Evolutionary conservation across 306 rosid species (phyloP).

Genomic region (Rosa multiflora): DNA sequence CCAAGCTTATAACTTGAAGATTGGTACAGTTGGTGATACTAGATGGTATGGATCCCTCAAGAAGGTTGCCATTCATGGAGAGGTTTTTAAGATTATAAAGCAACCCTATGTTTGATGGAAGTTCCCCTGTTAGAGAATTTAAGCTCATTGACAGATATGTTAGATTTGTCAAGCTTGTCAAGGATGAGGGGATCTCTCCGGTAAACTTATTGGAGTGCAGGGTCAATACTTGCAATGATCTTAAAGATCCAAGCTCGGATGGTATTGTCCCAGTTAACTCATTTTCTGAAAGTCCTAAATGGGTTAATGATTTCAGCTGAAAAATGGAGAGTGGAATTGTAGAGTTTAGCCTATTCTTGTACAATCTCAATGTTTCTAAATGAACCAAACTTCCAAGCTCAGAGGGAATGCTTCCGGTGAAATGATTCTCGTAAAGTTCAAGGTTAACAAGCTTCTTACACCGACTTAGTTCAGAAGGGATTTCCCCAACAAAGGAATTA

Average conservation of each 20-base stretch:
- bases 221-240: slow-evolving; percentile 57
- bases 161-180: slow-evolving; percentile 64
- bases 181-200: slow-evolving; percentile 63
- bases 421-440: slow-evolving; percentile 47
- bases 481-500: slow-evolving; percentile 58
- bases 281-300: slow-evolving; percentile 61
- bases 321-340: slow-evolving; percentile 65
- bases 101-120: slow-evolving; percentile 65
- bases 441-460: slow-evolving; percentile 52
- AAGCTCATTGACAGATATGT: slow-evolving; percentile 53
- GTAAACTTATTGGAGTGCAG: slow-evolving; percentile 61
- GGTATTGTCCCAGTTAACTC: slow-evolving; percentile 62
- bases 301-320: slow-evolving; percentile 53
- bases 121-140: slow-evolving; percentile 70
- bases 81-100: slow-evolving; percentile 65
- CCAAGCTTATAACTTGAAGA: slow-evolving; percentile 44
- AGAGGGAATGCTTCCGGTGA: slow-evolving; percentile 62
- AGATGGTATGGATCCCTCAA: slow-evolving; percentile 64
- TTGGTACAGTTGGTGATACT: slow-evolving; percentile 70
- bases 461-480: slow-evolving; percentile 59
- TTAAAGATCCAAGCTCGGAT: slow-evolving; percentile 61
- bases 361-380: slow-evolving; percentile 46
- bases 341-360: slow-evolving; percentile 52
- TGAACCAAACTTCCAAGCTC: slow-evolving; percentile 61
- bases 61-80: slow-evolving; percentile 30